Evolutionary conservation across 2,329 filamentous ascomycete species (phyloP).

Genomic region (Diaporthe velutina): DNA sequence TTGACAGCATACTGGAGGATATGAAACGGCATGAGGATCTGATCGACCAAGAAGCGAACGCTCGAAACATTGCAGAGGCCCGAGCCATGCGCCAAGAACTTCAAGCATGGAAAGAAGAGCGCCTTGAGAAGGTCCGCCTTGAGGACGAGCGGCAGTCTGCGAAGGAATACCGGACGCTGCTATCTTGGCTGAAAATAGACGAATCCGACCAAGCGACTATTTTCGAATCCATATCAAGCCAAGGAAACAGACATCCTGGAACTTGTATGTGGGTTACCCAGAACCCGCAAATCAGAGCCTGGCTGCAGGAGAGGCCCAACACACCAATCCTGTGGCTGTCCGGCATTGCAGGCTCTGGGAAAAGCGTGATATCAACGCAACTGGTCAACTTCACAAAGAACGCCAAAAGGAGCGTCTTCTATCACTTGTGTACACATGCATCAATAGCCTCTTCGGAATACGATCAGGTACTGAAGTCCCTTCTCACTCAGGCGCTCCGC

Average conservation of each 20-base stretch:
- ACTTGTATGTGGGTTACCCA: slow-evolving; percentile 52
- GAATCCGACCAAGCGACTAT: slow-evolving; percentile 49
- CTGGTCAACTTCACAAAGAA: slow-evolving; percentile 47
- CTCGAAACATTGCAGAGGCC: slow-evolving; percentile 46
- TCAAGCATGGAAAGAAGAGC: slow-evolving; percentile 44
- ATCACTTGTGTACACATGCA: slow-evolving; percentile 52
- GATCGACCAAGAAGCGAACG: slow-evolving; percentile 51
- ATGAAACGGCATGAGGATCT: slow-evolving; percentile 48
- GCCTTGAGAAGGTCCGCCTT: slow-evolving; percentile 39
- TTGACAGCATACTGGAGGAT: slow-evolving; percentile 51
- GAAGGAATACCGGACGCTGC: slow-evolving; percentile 45
- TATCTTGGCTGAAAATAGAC: slow-evolving; percentile 48
- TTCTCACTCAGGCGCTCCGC: slow-evolving; percentile 49
- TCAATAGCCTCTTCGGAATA: slow-evolving; percentile 50
- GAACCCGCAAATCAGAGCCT: slow-evolving; percentile 45
- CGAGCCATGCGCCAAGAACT: slow-evolving; percentile 43
- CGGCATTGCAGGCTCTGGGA: slow-evolving; percentile 52
- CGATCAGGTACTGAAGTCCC: slow-evolving; percentile 48
- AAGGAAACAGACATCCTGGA: slow-evolving; percentile 45
- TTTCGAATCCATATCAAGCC: slow-evolving; percentile 45
- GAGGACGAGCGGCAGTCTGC: slow-evolving; percentile 44
- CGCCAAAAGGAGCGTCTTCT: slow-evolving; percentile 39
- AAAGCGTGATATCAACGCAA: slow-evolving; percentile 50
- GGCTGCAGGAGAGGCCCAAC: slow-evolving; percentile 44
- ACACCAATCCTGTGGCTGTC: slow-evolving; percentile 45